Evolutionary conservation across 1,284 basidiomycete species (phyloP).

Genomic region (Moniliella sp.): DNA sequence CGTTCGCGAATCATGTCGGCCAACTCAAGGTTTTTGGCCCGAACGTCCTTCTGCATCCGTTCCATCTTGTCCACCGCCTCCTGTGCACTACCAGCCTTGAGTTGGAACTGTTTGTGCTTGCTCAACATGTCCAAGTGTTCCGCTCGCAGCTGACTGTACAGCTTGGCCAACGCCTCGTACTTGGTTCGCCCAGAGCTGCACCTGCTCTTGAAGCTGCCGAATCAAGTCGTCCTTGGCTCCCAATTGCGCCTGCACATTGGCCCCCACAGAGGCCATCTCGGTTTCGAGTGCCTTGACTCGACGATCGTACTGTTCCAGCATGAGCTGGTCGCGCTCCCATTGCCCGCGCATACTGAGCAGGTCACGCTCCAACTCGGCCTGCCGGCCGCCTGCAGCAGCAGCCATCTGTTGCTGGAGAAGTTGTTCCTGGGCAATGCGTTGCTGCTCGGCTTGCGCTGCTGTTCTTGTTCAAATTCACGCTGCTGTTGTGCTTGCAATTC

Average conservation of each 20-base stretch:
- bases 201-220: conserved; percentile 85
- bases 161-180: conserved; percentile 91
- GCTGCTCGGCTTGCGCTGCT: conserved; percentile 66
- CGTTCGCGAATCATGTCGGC: conserved; percentile 97
- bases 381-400: conserved; percentile 40
- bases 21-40: conserved; percentile 89
- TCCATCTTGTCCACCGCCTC: conserved; percentile 99
- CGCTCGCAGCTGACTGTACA: conserved; percentile 88
- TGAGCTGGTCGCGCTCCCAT: conserved; percentile 90
- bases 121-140: conserved; percentile 92
- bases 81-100: conserved; percentile 93
- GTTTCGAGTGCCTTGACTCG: conserved; percentile 87
- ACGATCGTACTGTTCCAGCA: conserved; percentile 90
- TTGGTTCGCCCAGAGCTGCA: conserved; percentile 92
- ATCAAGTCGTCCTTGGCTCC: conserved; percentile 83
- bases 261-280: conserved; percentile 57
- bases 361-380: conserved; percentile 67
- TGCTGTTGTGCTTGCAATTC: conserved; percentile 63
- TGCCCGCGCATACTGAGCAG: conserved; percentile 81
- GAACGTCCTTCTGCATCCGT: conserved; percentile 91
- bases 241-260: conserved; percentile 69
- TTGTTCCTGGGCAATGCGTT: conserved; percentile 66
- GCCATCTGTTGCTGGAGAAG: conserved; percentile 50
- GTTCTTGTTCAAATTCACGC: conserved; percentile 70
- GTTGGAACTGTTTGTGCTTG: conserved; percentile 90